Base-by-base conservation (phyloP, 2,329 filamentous ascomycete species). In the Xylariaceae sp. region DNA sequence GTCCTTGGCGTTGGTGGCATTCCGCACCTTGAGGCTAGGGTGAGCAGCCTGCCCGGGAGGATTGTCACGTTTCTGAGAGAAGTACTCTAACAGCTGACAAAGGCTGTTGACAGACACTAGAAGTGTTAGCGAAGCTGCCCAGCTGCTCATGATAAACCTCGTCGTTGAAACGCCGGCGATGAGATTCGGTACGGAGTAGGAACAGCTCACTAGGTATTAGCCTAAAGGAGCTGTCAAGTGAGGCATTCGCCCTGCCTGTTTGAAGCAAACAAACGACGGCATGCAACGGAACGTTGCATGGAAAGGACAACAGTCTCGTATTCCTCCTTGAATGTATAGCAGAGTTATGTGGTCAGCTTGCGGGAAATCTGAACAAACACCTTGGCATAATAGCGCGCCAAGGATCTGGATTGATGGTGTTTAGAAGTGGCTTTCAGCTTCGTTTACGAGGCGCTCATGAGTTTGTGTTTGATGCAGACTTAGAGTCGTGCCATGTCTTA, bases 1-100 rank as follows among this genome's bases (percentile, higher is more conserved):
- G 41, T 48, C 19, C 56, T 59, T 59, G 59, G 48, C 59, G 39
- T n/a, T n/a, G n/a, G n/a, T n/a, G n/a, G n/a, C n/a, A n/a, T 47
- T 43, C 43, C 56, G 24, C 52, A 17, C 28, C 36, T 33, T 61
- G 36, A 29, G 52, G 36, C 43, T 47, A 41, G 40, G 43, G 47
- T 52, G 47, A 26, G 46, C 37, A 34, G 41, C 45, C 21, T n/a
- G 16, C 17, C 31, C 14, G 28, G n/a, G 19, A 29, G 28, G 14
- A 16, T 43, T 43, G n/a, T 9, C 29, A 19, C 40, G 14, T 28
- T 41, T 33, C 29, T 17, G 6, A 33, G 45, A 28, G n/a, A 31
- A 12, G 24, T 19, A 46, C 37, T 45, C 53, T 57, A 49, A 44
- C 58, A 37, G 47, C 28, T 19, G 53, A 59, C 45, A 60, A 65